A percentile compares a stretch with the other conserved stretches of the same genome.
These are phyloP conservation scores for Botrytis cinerea DNA, from an alignment of 2,329 filamentous ascomycete species.

Conservation along the genomic window DNA sequence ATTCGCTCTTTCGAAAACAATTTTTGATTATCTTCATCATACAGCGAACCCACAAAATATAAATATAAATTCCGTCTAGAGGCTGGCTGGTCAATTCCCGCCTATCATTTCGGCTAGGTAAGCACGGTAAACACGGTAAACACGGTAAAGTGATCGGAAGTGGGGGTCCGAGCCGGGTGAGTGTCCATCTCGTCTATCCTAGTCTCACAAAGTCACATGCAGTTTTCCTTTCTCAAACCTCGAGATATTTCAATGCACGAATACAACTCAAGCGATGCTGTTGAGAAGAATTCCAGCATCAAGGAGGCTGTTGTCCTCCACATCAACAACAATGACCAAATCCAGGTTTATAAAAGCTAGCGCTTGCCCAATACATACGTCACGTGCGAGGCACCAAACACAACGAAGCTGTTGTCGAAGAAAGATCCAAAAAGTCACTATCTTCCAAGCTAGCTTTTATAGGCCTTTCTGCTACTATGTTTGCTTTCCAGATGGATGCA, in stretches of 20 bases:
- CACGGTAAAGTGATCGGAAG: not conserved
- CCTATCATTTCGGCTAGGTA: not conserved
- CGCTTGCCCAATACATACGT: not conserved
- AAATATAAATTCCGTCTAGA: not conserved
- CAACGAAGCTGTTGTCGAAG: no score
- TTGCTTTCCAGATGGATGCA: no score
- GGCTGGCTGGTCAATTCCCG: not conserved
- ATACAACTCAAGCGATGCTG: not conserved
- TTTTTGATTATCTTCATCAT: not conserved
- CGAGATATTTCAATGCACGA: not conserved
- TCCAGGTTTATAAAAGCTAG: not conserved
- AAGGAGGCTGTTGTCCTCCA: no score
- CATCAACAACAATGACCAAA: not conserved
- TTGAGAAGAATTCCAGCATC: not conserved
- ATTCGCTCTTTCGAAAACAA: not conserved
- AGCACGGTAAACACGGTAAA: no score
- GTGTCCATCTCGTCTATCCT: not conserved
- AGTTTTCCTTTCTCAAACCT: not conserved
- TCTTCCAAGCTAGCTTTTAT: no score
- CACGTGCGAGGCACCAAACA: no score
- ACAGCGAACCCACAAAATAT: not conserved
- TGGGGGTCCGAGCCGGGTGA: not conserved
- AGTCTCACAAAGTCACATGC: not conserved
- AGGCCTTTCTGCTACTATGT: no score
- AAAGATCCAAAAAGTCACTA: no score